phyloP scores from a whole-genome alignment of 768 basidiomycete species.

The Krasilnikovozyma curviuscula region DNA sequence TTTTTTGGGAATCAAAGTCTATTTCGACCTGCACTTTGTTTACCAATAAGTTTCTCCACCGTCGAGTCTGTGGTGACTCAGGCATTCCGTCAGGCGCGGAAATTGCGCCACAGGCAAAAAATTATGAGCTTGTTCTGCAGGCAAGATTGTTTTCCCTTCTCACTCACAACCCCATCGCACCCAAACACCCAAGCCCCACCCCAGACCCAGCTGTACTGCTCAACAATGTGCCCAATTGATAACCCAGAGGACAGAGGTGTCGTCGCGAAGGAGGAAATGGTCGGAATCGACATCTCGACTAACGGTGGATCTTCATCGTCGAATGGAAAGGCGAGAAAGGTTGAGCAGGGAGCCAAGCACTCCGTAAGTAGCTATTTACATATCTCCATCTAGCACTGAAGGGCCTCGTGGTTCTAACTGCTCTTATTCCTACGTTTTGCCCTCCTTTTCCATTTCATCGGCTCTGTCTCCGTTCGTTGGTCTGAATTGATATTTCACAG shows the following conservation, averaged over 20 bases:
- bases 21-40: no score
- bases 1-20: no score
- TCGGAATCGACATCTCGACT: slow-evolving; percentile 12
- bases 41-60: no score
- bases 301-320: slow-evolving; percentile 10
- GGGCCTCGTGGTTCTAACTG: slow-evolving; percentile 82
- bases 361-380: slow-evolving; percentile 17
- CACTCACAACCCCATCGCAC: no score
- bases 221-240: slow-evolving; percentile 3
- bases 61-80: no score
- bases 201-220: neutral
- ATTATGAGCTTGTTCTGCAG: no score
- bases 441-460: neutral
- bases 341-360: slow-evolving; percentile 7
- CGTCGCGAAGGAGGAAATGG: slow-evolving; percentile 4
- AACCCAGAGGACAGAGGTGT: neutral
- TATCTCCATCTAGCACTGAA: slow-evolving; percentile 25
- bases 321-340: slow-evolving; percentile 15
- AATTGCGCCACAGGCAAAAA: no score
- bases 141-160: no score
- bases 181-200: no score
- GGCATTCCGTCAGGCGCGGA: no score
- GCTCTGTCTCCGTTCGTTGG: neutral
- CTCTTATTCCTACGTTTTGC: slow-evolving; percentile 26
- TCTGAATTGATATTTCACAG: neutral